Evolutionary conservation across 2,329 filamentous ascomycete species (phyloP).

Genomic region (Beauveria brongniartii): DNA sequence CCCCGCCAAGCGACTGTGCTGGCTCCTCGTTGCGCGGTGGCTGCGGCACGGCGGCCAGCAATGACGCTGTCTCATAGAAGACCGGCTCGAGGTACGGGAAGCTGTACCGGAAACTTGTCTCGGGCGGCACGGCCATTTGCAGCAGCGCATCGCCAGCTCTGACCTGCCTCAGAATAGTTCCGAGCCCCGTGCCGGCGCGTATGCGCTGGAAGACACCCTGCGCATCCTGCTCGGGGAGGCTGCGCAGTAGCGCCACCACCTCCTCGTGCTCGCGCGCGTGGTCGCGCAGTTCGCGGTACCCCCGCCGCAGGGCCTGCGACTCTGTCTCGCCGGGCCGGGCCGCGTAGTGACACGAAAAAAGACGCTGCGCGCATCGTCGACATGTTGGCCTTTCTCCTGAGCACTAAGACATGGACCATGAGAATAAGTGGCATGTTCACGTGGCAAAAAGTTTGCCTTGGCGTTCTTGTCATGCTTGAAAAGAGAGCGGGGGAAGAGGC

Average conservation of each 20-base stretch:
- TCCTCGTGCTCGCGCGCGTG: constrained; percentile 13
- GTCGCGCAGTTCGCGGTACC: constrained; percentile 1
- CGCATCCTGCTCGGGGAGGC: constrained; percentile 20
- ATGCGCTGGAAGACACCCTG: constrained; percentile 26
- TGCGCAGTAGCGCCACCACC: constrained; percentile 9
- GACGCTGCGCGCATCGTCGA: constrained; percentile 15
- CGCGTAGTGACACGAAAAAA: constrained; percentile 15
- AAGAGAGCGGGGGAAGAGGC: too few relatives aligned
- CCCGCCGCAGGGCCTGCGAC: constrained; percentile 14
- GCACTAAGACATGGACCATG: constrained; percentile 15
- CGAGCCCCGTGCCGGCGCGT: constrained; percentile 24
- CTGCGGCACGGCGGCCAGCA: too few relatives aligned
- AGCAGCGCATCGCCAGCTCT: constrained; percentile 29
- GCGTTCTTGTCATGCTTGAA: too few relatives aligned
- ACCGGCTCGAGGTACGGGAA: constrained; percentile 24
- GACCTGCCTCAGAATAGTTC: constrained; percentile 25
- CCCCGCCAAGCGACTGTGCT: too few relatives aligned
- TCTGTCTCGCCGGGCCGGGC: constrained; percentile 16
- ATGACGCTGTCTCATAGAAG: constrained; percentile 14
- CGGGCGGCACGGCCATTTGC: constrained; percentile 29
- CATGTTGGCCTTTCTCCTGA: constrained; percentile 20
- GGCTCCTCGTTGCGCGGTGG: too few relatives aligned
- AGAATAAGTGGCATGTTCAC: too few relatives aligned
- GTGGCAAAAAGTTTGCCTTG: too few relatives aligned
- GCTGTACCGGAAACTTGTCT: constrained; percentile 30